Evolutionary conservation across 2,329 filamentous ascomycete species (phyloP).

Genomic region (Penicillium freii): DNA sequence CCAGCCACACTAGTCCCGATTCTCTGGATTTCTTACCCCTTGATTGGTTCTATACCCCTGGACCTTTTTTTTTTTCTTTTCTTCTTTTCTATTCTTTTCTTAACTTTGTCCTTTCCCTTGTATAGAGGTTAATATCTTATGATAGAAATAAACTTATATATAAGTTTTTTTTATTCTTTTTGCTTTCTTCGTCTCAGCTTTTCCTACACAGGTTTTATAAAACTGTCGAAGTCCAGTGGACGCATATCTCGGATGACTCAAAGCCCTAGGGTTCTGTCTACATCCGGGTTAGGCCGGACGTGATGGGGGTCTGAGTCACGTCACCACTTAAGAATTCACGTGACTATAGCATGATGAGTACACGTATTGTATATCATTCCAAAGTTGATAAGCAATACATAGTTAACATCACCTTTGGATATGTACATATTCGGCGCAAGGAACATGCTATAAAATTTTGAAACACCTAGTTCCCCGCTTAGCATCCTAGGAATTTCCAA

Average conservation of each 20-base stretch:
- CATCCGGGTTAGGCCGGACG: slow-evolving; percentile 18
- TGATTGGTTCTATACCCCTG: slow-evolving; percentile 21
- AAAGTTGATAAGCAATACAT: neutral
- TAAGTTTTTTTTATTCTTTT: neutral
- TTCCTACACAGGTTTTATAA: neutral
- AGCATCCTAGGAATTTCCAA: neutral
- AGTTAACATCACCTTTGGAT: neutral
- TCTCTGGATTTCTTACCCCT: slow-evolving; percentile 10
- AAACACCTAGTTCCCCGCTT: neutral
- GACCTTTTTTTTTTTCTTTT: slow-evolving; percentile 3
- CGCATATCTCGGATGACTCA: slow-evolving; percentile 5
- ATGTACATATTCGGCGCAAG: neutral
- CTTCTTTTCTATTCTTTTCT: slow-evolving; percentile 3
- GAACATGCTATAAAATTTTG: neutral
- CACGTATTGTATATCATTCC: neutral
- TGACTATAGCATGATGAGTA: slow-evolving; percentile 6
- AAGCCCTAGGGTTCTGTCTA: slow-evolving; percentile 23
- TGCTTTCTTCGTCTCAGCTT: neutral
- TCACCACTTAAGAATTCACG: slow-evolving; percentile 18
- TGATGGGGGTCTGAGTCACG: slow-evolving; percentile 18
- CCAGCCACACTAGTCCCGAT: slow-evolving; percentile 18
- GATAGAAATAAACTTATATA: no score
- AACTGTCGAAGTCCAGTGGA: neutral
- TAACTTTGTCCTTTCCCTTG: neutral
- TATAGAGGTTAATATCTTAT: neutral